Base-by-base conservation (phyloP, 306 rosid genomes). In the Glycyrrhiza uralensis region DNA sequence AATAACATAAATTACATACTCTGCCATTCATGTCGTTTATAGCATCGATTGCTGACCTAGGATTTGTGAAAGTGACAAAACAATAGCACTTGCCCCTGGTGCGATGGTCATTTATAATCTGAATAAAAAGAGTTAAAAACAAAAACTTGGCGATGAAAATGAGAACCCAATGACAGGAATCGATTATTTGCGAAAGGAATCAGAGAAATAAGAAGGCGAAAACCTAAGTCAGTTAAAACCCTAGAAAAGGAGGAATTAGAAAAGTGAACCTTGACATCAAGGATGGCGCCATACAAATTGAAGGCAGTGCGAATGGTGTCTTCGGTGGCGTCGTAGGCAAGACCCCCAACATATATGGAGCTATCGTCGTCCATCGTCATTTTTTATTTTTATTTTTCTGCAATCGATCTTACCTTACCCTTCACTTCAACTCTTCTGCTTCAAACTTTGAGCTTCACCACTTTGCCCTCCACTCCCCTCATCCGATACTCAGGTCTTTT, bases 21-120 rank as follows among this genome's bases (percentile, higher is more conserved):
- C 95, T 85, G 77, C 97, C 99, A 72, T 94, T 90, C 99, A 94
- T 89, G 72, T 84, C 95, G 39, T 82, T 80, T 68, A 94, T 94
- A 51, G 99, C 99, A 68, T 89, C 87, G 14, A 87, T 15, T 5
- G 97, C 97, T 2, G 99, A 88, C 81, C 97, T 84, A 49, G 99
- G 97, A 69, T 86, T 87, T 33, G 90, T 80, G 81, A 89, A 94
- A 65, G 99, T 94, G 58, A 91, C 97, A 70, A 91, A 94, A 30
- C 95, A 90, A 64, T 91, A 94, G 85, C 99, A 91, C 78, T 89
- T 94, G 39, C 97, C 99, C 67, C 85, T 80, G 15, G 89, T 79
- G 66, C 86, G 79, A 4, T 77, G 86, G 73, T 94, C 97, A 73
- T 94, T 91, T 61, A 94, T 82, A 82, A 94, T 89, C 99, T 94